Conservation (phyloP, 345 rosid genomes). For the Populus simonii region DNA sequence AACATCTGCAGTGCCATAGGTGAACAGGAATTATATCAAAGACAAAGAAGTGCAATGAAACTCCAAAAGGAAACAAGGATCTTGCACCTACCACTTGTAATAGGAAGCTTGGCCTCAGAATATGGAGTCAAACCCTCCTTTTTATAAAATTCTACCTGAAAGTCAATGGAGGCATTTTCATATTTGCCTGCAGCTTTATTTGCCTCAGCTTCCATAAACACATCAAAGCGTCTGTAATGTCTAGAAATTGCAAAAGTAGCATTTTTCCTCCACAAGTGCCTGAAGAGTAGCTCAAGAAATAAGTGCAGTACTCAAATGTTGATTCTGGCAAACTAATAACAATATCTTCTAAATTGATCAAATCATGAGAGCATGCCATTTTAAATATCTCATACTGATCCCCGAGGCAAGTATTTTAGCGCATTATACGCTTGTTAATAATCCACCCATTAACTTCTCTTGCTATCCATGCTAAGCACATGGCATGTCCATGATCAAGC, state of each 20-base stretch:
- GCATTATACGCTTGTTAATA: neutral
- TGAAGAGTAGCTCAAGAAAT: conserved; percentile 34
- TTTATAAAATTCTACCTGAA: conserved; percentile 81
- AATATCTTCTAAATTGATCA: neutral
- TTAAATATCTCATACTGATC: neutral
- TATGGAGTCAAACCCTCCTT: conserved; percentile 89
- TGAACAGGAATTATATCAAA: neutral
- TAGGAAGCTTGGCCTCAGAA: conserved; percentile 81
- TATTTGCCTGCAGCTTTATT: conserved; percentile 99
- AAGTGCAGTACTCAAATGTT: conserved; percentile 5
- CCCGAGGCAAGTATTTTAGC: neutral
- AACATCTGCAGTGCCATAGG: conserved; percentile 64
- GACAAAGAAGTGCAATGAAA: neutral
- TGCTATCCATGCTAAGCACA: neutral
- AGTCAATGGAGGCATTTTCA: conserved; percentile 82
- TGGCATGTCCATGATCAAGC: neutral
- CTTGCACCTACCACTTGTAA: conserved; percentile 70
- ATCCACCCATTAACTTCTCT: neutral
- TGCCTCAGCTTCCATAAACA: conserved; percentile 90
- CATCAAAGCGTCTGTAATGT: conserved; percentile 89
- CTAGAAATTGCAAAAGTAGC: conserved; percentile 93
- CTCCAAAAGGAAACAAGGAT: conserved; percentile 1
- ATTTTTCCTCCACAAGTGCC: conserved; percentile 96
- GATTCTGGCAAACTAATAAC: neutral
- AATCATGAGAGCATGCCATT: neutral